phyloP scores from a whole-genome alignment of 2,329 filamentous ascomycete genomes.

The Clonostachys solani region DNA sequence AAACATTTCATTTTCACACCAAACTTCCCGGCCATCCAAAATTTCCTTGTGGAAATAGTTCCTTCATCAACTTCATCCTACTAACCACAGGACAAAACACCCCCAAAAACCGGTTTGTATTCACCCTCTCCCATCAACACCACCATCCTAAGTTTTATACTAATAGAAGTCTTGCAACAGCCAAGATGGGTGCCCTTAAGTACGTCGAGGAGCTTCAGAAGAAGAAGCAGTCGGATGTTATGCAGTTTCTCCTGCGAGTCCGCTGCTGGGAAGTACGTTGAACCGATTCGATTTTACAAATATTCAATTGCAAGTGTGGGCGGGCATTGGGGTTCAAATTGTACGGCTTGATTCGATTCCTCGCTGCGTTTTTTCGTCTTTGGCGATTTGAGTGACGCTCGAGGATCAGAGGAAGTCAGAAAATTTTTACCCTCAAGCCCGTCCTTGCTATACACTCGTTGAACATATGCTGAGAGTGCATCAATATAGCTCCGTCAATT shows the following conservation, averaged over 20 bases:
- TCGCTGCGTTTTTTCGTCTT: neutral
- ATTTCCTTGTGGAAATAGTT: constrained; percentile 9
- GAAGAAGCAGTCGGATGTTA: constrained; percentile 99
- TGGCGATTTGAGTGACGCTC: too few relatives aligned
- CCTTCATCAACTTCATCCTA: constrained; percentile 12
- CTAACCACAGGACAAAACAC: constrained; percentile 27
- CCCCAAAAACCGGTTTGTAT: neutral
- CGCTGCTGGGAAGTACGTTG: constrained; percentile 98
- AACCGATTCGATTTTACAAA: neutral
- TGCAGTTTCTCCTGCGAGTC: constrained; percentile 99
- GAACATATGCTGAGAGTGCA: constrained; percentile 99
- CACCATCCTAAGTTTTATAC: neutral
- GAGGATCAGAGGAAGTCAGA: constrained; percentile 2
- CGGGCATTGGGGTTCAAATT: constrained; percentile 2
- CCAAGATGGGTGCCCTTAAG: constrained; percentile 99
- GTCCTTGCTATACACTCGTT: constrained; percentile 92
- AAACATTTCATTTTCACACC: constrained; percentile 26
- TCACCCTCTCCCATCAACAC: neutral
- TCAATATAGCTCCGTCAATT: constrained; percentile 99
- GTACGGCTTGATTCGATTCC: neutral
- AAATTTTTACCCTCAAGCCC: constrained; percentile 6
- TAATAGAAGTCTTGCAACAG: constrained; percentile 21
- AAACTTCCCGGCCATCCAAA: constrained; percentile 17
- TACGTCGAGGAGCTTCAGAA: constrained; percentile 99
- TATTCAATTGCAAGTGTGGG: neutral